Percentiles rank a stretch among this genome's conserved stretches.
Evolutionary conservation across 1,284 basidiomycete genomes (phyloP).

Genomic region (Cryptococcus deneoformans): DNA sequence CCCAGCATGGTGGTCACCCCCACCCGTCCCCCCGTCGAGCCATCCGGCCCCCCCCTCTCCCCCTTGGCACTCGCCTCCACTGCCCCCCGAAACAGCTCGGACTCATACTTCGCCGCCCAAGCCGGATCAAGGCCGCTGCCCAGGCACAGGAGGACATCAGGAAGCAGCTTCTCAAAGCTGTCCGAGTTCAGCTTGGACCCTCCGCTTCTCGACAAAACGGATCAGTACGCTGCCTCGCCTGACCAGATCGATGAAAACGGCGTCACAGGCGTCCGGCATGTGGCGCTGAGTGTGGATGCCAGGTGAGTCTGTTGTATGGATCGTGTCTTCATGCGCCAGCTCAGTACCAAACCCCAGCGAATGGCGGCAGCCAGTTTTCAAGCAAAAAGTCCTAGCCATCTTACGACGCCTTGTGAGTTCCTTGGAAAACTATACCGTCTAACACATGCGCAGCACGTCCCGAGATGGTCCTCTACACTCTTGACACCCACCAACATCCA

Average conservation of each 20-base stretch:
- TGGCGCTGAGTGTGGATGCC: conserved; percentile 61
- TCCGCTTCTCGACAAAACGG: conserved; percentile 17
- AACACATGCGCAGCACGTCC: conserved; percentile 28
- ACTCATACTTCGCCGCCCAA: conserved; percentile 9
- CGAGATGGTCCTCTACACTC: conserved; percentile 47
- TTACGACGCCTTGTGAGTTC: conserved; percentile 34
- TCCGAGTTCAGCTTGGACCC: conserved; percentile 44
- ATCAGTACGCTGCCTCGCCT: conserved; percentile 14
- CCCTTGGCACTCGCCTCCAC: background rate
- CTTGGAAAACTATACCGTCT: background rate
- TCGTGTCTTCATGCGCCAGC: background rate
- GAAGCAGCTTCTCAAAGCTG: conserved; percentile 43
- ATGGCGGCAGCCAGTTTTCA: conserved; percentile 49
- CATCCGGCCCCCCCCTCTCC: background rate
- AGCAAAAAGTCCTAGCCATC: conserved; percentile 43
- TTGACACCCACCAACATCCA: conserved; percentile 55
- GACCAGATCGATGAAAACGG: conserved; percentile 33
- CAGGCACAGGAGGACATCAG: conserved; percentile 31
- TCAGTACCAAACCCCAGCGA: conserved; percentile 19
- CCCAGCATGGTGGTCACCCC: background rate
- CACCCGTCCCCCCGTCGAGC: background rate
- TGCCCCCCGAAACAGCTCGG: conserved; percentile 4
- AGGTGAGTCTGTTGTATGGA: conserved; percentile 57
- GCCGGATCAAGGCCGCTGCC: conserved; percentile 13
- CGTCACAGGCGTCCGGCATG: conserved; percentile 65